Evolutionary conservation across 2,329 filamentous ascomycete species (phyloP).

Genomic region (Ascochyta koolunga): DNA sequence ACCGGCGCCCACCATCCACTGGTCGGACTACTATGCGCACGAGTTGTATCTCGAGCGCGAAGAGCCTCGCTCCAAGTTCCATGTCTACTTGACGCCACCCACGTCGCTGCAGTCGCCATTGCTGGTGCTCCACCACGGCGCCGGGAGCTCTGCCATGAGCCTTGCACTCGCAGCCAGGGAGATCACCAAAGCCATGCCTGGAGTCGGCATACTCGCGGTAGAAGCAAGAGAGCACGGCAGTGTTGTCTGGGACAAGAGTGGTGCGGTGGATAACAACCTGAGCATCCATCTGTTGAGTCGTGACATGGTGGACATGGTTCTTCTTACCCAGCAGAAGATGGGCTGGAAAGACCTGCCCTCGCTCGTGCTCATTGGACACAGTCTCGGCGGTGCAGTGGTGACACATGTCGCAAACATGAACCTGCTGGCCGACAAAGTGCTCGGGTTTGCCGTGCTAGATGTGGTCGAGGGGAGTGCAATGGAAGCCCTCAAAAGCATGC

Average conservation of each 20-base stretch:
- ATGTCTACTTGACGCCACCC: constrained; percentile 88
- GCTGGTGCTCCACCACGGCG: constrained; percentile 94
- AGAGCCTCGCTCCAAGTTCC: constrained; percentile 64
- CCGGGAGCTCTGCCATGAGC: constrained; percentile 88
- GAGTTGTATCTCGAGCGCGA: constrained; percentile 74
- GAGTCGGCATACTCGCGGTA: constrained; percentile 80
- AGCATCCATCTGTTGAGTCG: constrained; percentile 72
- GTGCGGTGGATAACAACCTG: constrained; percentile 64
- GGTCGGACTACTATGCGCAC: constrained; percentile 90
- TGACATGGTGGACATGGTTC: constrained; percentile 75
- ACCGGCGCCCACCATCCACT: constrained; percentile 67
- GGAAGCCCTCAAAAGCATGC: constrained; percentile 93
- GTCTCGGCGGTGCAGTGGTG: constrained; percentile 88
- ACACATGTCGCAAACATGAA: constrained; percentile 78
- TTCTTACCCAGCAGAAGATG: constrained; percentile 70
- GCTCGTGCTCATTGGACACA: constrained; percentile 86
- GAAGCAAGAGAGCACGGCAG: constrained; percentile 90
- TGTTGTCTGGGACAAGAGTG: constrained; percentile 50
- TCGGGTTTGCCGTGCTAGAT: constrained; percentile 90
- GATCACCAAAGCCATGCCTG: constrained; percentile 76
- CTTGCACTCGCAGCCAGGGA: constrained; percentile 83
- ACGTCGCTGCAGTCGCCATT: constrained; percentile 71
- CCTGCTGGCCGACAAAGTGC: constrained; percentile 68
- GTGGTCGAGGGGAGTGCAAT: constrained; percentile 95
- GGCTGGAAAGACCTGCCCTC: constrained; percentile 76